These are phyloP conservation scores for Bonia amplexicaulis DNA, from an alignment of 176 grass and related monocot genomes.

Conservation along the genomic window DNA sequence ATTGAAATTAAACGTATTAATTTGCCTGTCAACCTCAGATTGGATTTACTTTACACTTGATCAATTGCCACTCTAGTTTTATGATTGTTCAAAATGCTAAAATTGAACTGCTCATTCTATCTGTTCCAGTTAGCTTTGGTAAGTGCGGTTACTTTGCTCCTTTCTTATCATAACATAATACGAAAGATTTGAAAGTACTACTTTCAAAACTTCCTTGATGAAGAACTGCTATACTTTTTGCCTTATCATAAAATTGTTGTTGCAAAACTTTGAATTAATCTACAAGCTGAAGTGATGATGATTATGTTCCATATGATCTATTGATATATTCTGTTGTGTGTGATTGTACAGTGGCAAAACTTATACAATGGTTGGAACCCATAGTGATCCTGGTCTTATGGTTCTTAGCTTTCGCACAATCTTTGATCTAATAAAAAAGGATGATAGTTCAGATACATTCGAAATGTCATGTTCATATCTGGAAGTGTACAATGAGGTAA, in stretches of 20 bases:
- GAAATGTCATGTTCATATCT: conserved; percentile 96
- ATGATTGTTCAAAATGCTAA: not conserved
- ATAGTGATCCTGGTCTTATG: conserved; percentile 92
- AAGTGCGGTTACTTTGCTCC: not conserved
- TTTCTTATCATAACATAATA: not conserved
- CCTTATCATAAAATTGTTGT: not conserved
- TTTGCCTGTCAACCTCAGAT: not conserved
- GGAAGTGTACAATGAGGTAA: conserved; percentile 99
- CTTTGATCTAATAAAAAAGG: conserved; percentile 92
- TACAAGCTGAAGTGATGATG: not conserved
- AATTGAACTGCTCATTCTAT: not conserved
- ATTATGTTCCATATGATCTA: not conserved
- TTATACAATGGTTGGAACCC: conserved; percentile 95
- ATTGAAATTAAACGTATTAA: conserved; percentile 2
- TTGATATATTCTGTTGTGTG: conserved; percentile 21
- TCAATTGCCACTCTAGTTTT: not conserved
- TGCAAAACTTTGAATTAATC: not conserved
- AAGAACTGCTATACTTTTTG: not conserved
- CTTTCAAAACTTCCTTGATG: not conserved
- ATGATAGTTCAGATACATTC: conserved; percentile 67
- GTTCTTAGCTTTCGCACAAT: conserved; percentile 96
- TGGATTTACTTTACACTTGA: not conserved
- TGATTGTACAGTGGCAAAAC: conserved; percentile 81
- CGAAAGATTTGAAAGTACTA: not conserved
- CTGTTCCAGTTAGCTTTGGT: not conserved